Percentiles rank a stretch among this genome's conserved stretches.
phyloP scores from a whole-genome alignment of 2,329 filamentous ascomycete species.

The Pseudofabraea citricarpa region DNA sequence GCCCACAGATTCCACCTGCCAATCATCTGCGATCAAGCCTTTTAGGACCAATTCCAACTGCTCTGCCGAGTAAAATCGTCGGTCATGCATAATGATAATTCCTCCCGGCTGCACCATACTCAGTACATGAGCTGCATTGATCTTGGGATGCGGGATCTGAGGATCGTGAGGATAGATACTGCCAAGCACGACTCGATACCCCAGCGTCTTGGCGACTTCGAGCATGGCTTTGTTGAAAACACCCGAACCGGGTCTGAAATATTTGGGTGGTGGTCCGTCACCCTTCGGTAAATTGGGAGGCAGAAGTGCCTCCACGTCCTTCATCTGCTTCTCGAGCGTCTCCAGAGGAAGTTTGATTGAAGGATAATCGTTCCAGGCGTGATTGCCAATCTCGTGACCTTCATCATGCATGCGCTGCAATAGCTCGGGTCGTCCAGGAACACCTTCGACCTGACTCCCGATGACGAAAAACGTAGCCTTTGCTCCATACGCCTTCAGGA shows the following conservation, averaged over 20 bases:
- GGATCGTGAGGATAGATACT: constrained; percentile 88
- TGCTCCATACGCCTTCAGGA: constrained; percentile 62
- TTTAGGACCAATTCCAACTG: constrained; percentile 73
- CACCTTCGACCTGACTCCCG: constrained; percentile 59
- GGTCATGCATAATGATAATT: constrained; percentile 83
- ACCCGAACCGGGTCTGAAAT: constrained; percentile 80
- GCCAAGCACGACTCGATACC: constrained; percentile 72
- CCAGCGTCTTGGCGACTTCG: constrained; percentile 49
- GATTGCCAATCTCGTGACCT: constrained; percentile 76
- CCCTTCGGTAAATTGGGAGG: constrained; percentile 41
- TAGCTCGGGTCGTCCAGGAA: constrained; percentile 42
- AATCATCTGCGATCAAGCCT: constrained; percentile 65
- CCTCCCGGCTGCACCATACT: constrained; percentile 74
- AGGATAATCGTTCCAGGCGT: constrained; percentile 84
- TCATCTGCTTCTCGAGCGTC: constrained; percentile 59
- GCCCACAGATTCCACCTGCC: constrained; percentile 66
- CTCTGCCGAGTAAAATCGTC: constrained; percentile 74
- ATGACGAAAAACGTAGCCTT: constrained; percentile 88
- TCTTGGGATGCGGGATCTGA: constrained; percentile 63
- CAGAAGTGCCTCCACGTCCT: constrained; percentile 51
- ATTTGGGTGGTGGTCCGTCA: constrained; percentile 38
- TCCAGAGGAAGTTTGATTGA: constrained; percentile 55
- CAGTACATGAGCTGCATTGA: constrained; percentile 76
- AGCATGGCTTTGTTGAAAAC: constrained; percentile 75
- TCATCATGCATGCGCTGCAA: constrained; percentile 53